These are phyloP conservation scores for Neofusicoccum umdonicola DNA, from an alignment of 2,329 filamentous ascomycete genomes.

Conservation along the genomic window DNA sequence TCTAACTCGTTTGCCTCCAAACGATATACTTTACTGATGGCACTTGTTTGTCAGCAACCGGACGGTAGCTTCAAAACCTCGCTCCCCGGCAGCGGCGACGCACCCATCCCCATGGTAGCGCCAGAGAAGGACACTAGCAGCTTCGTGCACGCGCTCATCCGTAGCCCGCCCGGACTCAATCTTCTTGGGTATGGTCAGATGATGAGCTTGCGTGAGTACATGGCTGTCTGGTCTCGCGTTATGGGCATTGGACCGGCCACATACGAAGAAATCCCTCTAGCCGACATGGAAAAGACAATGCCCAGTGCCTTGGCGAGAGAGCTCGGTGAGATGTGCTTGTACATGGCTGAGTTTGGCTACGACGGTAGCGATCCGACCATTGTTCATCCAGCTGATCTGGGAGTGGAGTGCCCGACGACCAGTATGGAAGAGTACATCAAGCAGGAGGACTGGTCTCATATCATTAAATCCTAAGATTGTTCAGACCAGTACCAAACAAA, in stretches of 20 bases:
- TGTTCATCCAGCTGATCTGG: conserved; percentile 29
- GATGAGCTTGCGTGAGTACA: conserved; percentile 27
- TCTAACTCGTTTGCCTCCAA: too few species aligned
- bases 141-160: neutral
- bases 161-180: conserved; percentile 23
- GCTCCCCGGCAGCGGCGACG: too few species aligned
- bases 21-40: too few species aligned
- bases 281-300: conserved; percentile 24
- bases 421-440: conserved; percentile 29
- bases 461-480: too few species aligned
- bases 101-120: too few species aligned
- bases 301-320: conserved; percentile 28
- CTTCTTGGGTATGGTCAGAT: conserved; percentile 26
- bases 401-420: conserved; percentile 23
- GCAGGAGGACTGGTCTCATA: conserved; percentile 24
- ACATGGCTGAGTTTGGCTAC: conserved; percentile 37
- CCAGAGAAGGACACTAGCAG: neutral
- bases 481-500: too few species aligned
- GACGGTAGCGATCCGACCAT: conserved; percentile 34
- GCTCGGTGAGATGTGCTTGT: conserved; percentile 33
- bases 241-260: conserved; percentile 19
- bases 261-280: too few species aligned
- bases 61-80: too few species aligned
- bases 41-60: too few species aligned
- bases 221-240: conserved; percentile 25